Percentiles rank a stretch among this genome's conserved stretches.
Evolutionary conservation across 805 yeast genomes (phyloP).

Genomic region (Wickerhamomyces xylosicus): DNA sequence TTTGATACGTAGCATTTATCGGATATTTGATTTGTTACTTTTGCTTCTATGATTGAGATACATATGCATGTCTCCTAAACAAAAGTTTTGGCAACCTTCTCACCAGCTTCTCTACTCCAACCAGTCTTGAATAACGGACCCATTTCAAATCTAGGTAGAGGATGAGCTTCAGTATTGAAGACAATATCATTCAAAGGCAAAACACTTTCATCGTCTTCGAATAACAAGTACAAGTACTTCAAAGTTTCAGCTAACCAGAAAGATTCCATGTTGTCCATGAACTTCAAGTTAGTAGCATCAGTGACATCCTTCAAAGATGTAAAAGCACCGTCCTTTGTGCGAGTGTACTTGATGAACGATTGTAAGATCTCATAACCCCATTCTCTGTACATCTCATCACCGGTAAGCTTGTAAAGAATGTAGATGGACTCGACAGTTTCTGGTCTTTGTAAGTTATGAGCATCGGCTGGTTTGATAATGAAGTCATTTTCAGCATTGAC

Average conservation of each 20-base stretch:
- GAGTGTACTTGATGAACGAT: slow-evolving; percentile 52
- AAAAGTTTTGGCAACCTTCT: not conserved
- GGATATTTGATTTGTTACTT: not conserved
- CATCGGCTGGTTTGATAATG: slow-evolving; percentile 57
- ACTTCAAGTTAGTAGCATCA: slow-evolving; percentile 31
- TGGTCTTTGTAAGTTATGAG: slow-evolving; percentile 84
- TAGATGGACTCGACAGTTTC: slow-evolving; percentile 88
- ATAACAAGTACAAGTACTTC: slow-evolving; percentile 72
- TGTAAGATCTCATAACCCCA: slow-evolving; percentile 87
- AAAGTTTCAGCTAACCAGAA: slow-evolving; percentile 93
- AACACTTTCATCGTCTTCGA: slow-evolving; percentile 56
- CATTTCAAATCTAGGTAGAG: slow-evolving; percentile 65
- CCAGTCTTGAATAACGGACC: slow-evolving; percentile 46
- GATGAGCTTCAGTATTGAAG: slow-evolving; percentile 91
- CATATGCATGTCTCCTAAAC: not conserved
- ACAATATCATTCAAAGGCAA: slow-evolving; percentile 62
- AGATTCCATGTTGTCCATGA: slow-evolving; percentile 73
- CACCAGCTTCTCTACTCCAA: slow-evolving; percentile 32
- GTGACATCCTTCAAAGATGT: slow-evolving; percentile 63
- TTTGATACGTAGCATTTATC: too few relatives aligned
- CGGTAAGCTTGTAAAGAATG: slow-evolving; percentile 68
- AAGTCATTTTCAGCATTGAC: slow-evolving; percentile 41
- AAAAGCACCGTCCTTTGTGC: slow-evolving; percentile 40
- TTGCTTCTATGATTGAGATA: slow-evolving; percentile 1
- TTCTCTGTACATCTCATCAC: slow-evolving; percentile 69